Evolutionary conservation across 2,329 filamentous ascomycete genomes (phyloP).

Genomic region (Fusarium graminum): DNA sequence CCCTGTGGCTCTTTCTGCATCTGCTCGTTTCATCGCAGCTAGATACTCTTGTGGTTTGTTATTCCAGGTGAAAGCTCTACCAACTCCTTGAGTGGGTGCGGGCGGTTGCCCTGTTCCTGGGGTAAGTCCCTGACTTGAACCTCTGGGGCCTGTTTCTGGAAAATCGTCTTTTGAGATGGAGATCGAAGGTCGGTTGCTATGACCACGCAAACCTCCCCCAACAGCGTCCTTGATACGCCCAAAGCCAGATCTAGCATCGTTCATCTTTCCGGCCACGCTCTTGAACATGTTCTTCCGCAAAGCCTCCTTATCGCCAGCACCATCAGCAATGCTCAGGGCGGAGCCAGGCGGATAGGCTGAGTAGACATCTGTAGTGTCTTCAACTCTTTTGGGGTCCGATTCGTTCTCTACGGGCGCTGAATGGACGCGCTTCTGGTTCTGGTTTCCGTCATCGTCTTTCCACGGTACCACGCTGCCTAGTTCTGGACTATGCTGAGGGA

Average conservation of each 20-base stretch:
- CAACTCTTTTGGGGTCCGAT: conserved; percentile 58
- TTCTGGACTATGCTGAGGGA: conserved; percentile 63
- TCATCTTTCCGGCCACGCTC: conserved; percentile 82
- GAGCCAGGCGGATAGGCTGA: conserved; percentile 61
- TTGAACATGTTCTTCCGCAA: conserved; percentile 78
- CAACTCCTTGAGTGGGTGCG: conserved; percentile 52
- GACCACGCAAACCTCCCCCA: conserved; percentile 69
- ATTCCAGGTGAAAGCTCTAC: conserved; percentile 73
- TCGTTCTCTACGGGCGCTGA: conserved; percentile 67
- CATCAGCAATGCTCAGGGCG: conserved; percentile 61
- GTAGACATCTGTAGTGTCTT: conserved; percentile 61
- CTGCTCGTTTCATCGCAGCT: conserved; percentile 56
- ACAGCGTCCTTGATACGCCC: conserved; percentile 89
- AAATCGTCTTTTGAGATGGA: conserved; percentile 64
- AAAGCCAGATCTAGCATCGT: conserved; percentile 84
- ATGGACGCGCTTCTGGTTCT: conserved; percentile 64
- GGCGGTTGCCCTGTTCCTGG: conserved; percentile 53
- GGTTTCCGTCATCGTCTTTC: conserved; percentile 61
- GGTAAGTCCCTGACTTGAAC: conserved; percentile 27
- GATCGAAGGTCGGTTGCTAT: conserved; percentile 65
- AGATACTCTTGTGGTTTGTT: conserved; percentile 72
- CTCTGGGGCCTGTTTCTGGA: conserved; percentile 51
- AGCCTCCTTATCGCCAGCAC: conserved; percentile 66
- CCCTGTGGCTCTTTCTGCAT: conserved; percentile 47
- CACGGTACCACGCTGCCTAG: conserved; percentile 64